These are phyloP conservation scores for Amborella trichopoda DNA, from an alignment of 164 flowering plant genomes.

Conservation along the genomic window DNA sequence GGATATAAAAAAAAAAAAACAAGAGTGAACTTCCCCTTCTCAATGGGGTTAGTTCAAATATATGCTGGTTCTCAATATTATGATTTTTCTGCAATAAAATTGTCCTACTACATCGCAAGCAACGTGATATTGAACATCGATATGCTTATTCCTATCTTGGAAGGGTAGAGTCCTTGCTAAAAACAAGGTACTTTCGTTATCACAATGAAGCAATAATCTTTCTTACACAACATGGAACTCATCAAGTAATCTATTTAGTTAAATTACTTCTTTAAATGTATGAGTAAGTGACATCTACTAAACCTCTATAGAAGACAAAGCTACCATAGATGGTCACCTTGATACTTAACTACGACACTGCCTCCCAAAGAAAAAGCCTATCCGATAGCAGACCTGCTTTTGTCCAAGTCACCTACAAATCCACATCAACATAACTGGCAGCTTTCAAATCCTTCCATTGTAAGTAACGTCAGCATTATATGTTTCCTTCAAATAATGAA, in stretches of 20 bases:
- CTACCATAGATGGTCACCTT: not conserved
- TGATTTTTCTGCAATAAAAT: constrained; percentile 3
- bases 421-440: not conserved
- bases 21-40: not conserved
- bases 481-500: no score
- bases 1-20: no score
- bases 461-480: not conserved
- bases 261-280: constrained; percentile 1
- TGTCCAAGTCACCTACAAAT: not conserved
- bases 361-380: not conserved
- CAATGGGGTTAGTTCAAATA: not conserved
- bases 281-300: not conserved
- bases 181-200: constrained; percentile 1
- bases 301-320: constrained; percentile 1
- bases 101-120: constrained; percentile 2
- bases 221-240: not conserved
- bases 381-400: constrained; percentile 1
- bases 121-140: constrained; percentile 6
- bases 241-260: not conserved
- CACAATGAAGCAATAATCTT: no score
- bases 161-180: not conserved
- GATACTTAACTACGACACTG: not conserved
- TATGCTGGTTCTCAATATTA: constrained; percentile 2
- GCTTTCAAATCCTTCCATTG: not conserved
- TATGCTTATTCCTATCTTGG: constrained; percentile 4